Base-by-base conservation (phyloP, 2,329 filamentous ascomycete species). In the Xylariales sp. region DNA sequence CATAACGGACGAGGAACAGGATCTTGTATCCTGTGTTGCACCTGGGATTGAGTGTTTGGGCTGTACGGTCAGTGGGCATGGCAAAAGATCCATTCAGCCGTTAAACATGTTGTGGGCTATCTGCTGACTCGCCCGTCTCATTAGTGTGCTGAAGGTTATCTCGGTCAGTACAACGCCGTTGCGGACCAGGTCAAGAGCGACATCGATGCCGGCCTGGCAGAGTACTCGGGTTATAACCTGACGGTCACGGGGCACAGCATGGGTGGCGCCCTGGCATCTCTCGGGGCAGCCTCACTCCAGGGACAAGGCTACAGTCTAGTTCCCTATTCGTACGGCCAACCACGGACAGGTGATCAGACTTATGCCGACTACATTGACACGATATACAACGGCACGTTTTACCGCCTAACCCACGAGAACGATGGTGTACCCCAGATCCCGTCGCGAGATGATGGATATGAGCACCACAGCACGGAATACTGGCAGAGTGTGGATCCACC, bases 341-440 rank as follows among this genome's bases (percentile, higher is more conserved):
- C 71, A 1, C 69, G 68, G 11, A 60, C 70, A 10, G 71, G 66
- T 1, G 62, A 68, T 38, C 43, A 51, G 2, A 56, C 52, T 3
- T 51, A 70, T 36, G 59, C 64, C 10, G 50, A 57, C 12, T 69
- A 59, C 44, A 59, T 76, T 28, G 57, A 59, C 12, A 2, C 36
- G 14, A n/a, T 31, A n/a, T 39, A 3, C 27, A 46, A 51, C 24
- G 64, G 54, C 9, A 46, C 27, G 2, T 38, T 48, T 20, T 74
- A 60, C 51, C 63, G 73, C 5, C 63, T 73, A 18, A 75, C 72
- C 0, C 71, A 76, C 51, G 60, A 52, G 28, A 56, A 67, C 33
- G 75, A 78, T 42, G 65, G 69, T 0, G 66, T 78, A 0, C 72
- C 74, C 0, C 64, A 69, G 38, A 53, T 78, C 5, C 72, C 74